Conservation (phyloP, 139 green algal species). For the Chlamydomonas sphaeroides region DNA sequence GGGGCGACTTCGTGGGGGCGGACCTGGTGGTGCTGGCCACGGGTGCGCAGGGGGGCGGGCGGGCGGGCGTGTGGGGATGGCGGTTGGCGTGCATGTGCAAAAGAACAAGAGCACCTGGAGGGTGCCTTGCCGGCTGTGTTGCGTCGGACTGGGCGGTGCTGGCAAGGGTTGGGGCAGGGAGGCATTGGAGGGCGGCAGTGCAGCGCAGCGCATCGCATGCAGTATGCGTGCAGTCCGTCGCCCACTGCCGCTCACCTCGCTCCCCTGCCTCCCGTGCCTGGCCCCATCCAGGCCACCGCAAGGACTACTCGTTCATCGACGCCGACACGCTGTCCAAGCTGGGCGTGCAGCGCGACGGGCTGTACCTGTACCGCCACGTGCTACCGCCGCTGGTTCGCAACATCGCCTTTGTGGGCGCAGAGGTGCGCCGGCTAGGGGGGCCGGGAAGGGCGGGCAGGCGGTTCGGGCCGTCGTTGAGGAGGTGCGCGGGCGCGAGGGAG, state of each 20-base stretch:
- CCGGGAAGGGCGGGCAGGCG: background rate
- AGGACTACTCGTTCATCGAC: conserved; percentile 41
- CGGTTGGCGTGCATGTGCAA: background rate
- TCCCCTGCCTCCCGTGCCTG: too few relatives aligned
- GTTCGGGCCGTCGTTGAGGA: too few relatives aligned
- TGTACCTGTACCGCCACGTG: conserved; percentile 56
- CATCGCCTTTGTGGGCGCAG: conserved; percentile 54
- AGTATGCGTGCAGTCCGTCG: too few relatives aligned
- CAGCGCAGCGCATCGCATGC: too few relatives aligned
- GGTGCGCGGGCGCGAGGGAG: background rate
- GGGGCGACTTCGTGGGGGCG: background rate
- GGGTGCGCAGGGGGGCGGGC: background rate
- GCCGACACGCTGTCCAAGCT: conserved; percentile 33
- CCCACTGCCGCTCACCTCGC: too few relatives aligned
- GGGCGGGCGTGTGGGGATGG: background rate
- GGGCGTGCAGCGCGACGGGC: conserved; percentile 43
- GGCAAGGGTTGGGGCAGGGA: background rate
- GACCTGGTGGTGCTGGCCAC: conserved; percentile 30
- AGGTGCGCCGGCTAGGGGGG: background rate
- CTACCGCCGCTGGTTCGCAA: conserved; percentile 37
- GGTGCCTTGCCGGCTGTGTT: too few relatives aligned
- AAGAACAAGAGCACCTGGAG: too few relatives aligned
- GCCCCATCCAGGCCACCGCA: conserved; percentile 4
- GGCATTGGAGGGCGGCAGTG: too few relatives aligned
- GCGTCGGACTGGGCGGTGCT: too few relatives aligned